These are phyloP conservation scores for Excoecaria cochinchinensis DNA, from an alignment of 345 rosid genomes.

Conservation along the genomic window DNA sequence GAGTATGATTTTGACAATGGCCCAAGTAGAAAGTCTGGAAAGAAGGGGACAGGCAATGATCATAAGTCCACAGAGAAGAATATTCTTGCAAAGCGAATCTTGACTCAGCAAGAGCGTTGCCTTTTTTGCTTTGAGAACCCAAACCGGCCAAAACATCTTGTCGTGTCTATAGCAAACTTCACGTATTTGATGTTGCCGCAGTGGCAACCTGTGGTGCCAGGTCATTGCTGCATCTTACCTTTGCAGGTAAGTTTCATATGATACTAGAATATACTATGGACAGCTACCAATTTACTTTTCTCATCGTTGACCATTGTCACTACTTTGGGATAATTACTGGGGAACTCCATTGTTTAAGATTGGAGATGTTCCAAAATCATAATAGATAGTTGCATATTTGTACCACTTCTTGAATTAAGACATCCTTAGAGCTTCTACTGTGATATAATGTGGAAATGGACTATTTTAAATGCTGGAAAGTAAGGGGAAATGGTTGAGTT, in stretches of 20 bases:
- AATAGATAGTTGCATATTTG: not conserved
- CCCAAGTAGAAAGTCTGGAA: slow-evolving; percentile 55
- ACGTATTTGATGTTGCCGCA: slow-evolving; percentile 87
- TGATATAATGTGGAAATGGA: not conserved
- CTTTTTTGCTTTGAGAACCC: slow-evolving; percentile 92
- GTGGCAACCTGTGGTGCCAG: slow-evolving; percentile 68
- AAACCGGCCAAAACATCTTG: slow-evolving; percentile 77
- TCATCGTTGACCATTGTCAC: not conserved
- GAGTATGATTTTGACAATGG: slow-evolving; percentile 87
- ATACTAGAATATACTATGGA: not conserved
- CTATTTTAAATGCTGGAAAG: not conserved
- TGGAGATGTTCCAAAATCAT: not conserved
- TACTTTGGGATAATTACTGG: not conserved
- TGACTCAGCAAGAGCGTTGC: slow-evolving; percentile 95
- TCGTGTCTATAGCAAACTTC: slow-evolving; percentile 84
- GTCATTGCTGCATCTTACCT: slow-evolving; percentile 89
- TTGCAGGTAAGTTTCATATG: slow-evolving; percentile 53
- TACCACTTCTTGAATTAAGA: not conserved
- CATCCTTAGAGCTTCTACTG: not conserved
- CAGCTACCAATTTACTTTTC: not conserved
- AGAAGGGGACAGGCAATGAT: slow-evolving; percentile 41
- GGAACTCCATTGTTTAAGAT: not conserved
- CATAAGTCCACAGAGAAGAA: slow-evolving; percentile 40
- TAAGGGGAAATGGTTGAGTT: not conserved
- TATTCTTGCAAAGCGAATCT: slow-evolving; percentile 46